These are phyloP conservation scores for Lomentospora prolificans DNA, from an alignment of 2,329 filamentous ascomycete species.

Conservation along the genomic window DNA sequence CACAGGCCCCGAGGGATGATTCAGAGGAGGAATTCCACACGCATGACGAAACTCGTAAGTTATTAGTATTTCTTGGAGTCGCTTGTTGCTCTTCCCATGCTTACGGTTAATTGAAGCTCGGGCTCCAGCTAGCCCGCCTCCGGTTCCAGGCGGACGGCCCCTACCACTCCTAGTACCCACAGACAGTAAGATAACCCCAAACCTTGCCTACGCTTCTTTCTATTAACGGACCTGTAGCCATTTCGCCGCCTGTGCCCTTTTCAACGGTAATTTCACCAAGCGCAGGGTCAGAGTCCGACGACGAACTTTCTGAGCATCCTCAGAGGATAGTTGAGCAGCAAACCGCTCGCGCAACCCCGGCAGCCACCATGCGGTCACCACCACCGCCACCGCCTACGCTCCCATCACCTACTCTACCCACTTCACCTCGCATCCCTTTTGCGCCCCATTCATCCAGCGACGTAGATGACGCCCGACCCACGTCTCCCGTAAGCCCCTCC, in stretches of 20 bases:
- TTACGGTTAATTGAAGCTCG: conserved; percentile 10
- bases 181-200: conserved; percentile 43
- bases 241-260: conserved; percentile 40
- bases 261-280: conserved; percentile 54
- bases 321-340: conserved; percentile 22
- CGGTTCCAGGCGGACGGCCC: conserved; percentile 40
- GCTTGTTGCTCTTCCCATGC: neutral
- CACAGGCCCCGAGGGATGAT: neutral
- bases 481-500: conserved; percentile 26
- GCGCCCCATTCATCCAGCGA: conserved; percentile 24
- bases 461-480: conserved; percentile 30
- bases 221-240: conserved; percentile 45
- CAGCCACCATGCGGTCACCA: conserved; percentile 24
- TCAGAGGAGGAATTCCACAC: neutral
- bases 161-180: conserved; percentile 47
- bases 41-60: conserved; percentile 3
- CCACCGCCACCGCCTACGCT: conserved; percentile 28
- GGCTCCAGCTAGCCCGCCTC: conserved; percentile 27
- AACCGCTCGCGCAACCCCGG: conserved; percentile 25
- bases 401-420: conserved; percentile 10
- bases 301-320: conserved; percentile 59
- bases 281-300: conserved; percentile 77
- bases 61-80: neutral
- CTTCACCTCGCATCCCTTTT: conserved; percentile 17
- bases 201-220: conserved; percentile 46